phyloP scores from a whole-genome alignment of 768 basidiomycete species.

The Paxillus involutus region DNA sequence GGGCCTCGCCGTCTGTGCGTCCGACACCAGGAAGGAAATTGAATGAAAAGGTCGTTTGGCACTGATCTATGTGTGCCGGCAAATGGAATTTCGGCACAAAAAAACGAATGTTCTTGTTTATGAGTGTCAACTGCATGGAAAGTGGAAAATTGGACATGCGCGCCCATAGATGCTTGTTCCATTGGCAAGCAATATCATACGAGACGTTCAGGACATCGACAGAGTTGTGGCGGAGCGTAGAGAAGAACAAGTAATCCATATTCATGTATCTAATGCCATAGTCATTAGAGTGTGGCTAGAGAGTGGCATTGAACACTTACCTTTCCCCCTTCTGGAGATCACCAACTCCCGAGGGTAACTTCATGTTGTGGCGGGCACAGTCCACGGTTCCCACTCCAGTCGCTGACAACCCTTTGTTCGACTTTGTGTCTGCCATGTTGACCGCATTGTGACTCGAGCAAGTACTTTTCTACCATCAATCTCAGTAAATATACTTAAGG shows the following conservation, averaged over 20 bases:
- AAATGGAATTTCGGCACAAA: constrained; percentile 39
- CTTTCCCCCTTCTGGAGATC: constrained; percentile 20
- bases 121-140: not conserved
- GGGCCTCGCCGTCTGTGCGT: constrained; percentile 34
- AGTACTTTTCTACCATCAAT: constrained; percentile 7
- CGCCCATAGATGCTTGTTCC: not conserved
- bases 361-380: constrained; percentile 11
- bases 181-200: constrained; percentile 18
- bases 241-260: constrained; percentile 14
- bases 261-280: constrained; percentile 13
- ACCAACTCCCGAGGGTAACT: constrained; percentile 10
- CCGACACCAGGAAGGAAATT: constrained; percentile 28
- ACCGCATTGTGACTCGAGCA: constrained; percentile 13
- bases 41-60: constrained; percentile 27
- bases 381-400: constrained; percentile 16
- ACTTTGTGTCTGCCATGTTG: not conserved
- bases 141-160: not conserved
- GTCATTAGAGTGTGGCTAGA: not conserved
- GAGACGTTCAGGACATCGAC: not conserved
- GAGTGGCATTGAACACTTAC: not conserved
- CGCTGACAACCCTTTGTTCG: not conserved
- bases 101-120: not conserved
- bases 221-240: not conserved
- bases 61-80: constrained; percentile 29
- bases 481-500: too few relatives aligned